Percentiles rank a stretch among this genome's conserved stretches.
phyloP scores from a whole-genome alignment of 345 rosid genomes.

The Excoecaria agallocha region DNA sequence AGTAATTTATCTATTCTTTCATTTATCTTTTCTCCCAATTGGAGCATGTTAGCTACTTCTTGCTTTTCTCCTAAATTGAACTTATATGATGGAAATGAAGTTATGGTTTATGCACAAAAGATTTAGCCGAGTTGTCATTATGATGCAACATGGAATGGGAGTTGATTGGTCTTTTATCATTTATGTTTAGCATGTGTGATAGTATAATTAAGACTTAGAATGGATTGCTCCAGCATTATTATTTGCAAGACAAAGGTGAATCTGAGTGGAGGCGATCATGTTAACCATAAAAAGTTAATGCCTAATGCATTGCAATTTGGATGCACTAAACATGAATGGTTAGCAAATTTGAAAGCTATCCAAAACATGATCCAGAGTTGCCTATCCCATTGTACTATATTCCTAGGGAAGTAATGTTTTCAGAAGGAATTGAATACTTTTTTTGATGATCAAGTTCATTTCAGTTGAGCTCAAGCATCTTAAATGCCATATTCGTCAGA shows the following conservation, averaged over 20 bases:
- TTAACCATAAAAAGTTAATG: too few relatives aligned
- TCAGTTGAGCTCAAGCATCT: not conserved
- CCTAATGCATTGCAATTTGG: too few relatives aligned
- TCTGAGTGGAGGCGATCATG: too few relatives aligned
- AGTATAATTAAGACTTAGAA: too few relatives aligned
- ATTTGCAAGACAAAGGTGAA: too few relatives aligned
- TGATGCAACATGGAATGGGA: not conserved
- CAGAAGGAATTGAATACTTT: not conserved
- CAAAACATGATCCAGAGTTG: too few relatives aligned
- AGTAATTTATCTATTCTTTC: constrained; percentile 49
- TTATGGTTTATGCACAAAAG: not conserved
- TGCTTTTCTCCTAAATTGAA: not conserved
- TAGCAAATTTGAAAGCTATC: too few relatives aligned
- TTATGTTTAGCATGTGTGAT: not conserved
- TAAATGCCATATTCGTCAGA: not conserved
- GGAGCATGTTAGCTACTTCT: not conserved
- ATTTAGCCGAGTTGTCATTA: not conserved
- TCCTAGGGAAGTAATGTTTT: too few relatives aligned
- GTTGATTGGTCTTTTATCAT: not conserved
- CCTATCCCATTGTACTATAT: too few relatives aligned
- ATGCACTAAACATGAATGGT: too few relatives aligned
- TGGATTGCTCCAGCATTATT: too few relatives aligned
- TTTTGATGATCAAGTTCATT: not conserved
- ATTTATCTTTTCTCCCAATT: not conserved
- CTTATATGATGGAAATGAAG: not conserved